These are phyloP conservation scores for Aspergillus latus DNA, from an alignment of 2,329 filamentous ascomycete species.

Conservation along the genomic window DNA sequence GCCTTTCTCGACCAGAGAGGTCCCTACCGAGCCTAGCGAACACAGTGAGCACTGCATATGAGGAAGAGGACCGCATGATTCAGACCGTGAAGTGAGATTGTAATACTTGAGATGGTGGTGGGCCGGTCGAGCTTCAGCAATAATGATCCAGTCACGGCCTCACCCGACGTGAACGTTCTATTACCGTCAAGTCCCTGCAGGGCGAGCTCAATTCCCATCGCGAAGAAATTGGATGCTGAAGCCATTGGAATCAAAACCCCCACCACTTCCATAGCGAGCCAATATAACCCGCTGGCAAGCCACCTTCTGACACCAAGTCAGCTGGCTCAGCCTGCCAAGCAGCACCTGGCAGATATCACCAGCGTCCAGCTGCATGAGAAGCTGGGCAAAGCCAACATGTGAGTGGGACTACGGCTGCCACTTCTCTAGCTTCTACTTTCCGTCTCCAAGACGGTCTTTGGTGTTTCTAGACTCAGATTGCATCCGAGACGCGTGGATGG, in stretches of 20 bases:
- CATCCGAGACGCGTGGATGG: slow-evolving; percentile 10
- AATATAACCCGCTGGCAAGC: neutral
- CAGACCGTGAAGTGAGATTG: slow-evolving; percentile 1
- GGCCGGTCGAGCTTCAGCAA: neutral
- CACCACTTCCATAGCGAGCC: neutral
- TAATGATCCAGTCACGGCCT: neutral
- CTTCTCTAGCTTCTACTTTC: neutral
- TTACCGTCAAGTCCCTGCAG: neutral
- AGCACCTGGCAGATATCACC: neutral
- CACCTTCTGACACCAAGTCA: neutral
- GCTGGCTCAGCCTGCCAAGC: neutral
- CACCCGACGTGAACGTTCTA: neutral
- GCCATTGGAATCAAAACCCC: too few relatives aligned
- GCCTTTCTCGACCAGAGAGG: neutral
- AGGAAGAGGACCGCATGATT: neutral
- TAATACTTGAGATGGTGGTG: neutral
- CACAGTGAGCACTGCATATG: neutral
- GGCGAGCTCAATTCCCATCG: neutral
- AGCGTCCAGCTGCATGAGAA: neutral
- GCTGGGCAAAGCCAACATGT: neutral
- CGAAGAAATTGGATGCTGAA: too few relatives aligned
- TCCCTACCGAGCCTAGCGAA: neutral
- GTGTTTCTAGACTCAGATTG: neutral
- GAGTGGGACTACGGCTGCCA: neutral
- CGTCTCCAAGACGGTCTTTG: neutral